These are phyloP conservation scores for Penicillium glabrum DNA, from an alignment of 2,329 filamentous ascomycete genomes.

Conservation along the genomic window DNA sequence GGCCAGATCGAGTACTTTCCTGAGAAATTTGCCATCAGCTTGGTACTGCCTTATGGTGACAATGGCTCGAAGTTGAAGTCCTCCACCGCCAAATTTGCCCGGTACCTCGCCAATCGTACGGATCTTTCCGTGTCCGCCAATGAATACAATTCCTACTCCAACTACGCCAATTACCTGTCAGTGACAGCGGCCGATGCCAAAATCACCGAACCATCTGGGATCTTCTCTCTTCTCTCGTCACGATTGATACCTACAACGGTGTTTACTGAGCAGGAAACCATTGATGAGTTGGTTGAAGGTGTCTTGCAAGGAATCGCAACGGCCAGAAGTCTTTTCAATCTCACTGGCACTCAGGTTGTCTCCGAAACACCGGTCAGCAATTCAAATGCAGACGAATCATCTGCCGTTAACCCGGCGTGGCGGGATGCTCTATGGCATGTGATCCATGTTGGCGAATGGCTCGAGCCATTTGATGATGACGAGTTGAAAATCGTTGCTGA, in stretches of 20 bases:
- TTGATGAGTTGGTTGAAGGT: not conserved
- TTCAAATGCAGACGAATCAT: not conserved
- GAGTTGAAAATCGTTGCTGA: not conserved
- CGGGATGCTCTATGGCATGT: constrained; percentile 8
- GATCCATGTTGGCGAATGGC: constrained; percentile 5
- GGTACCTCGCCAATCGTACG: not conserved
- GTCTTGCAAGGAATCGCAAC: constrained; percentile 1
- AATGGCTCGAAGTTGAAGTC: constrained; percentile 1
- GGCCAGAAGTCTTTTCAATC: not conserved
- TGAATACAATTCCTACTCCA: constrained; percentile 3
- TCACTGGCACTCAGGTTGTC: constrained; percentile 4
- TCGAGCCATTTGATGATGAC: not conserved
- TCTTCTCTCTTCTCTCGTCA: constrained; percentile 6
- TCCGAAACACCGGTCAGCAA: constrained; percentile 6
- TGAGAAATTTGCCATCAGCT: not conserved
- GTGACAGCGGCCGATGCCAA: constrained; percentile 3
- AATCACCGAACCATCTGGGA: constrained; percentile 4
- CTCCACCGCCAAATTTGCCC: not conserved
- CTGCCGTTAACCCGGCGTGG: constrained; percentile 5
- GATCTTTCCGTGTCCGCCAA: not conserved
- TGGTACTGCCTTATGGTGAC: constrained; percentile 6
- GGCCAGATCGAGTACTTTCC: constrained; percentile 10
- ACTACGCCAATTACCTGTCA: constrained; percentile 4
- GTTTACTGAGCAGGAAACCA: not conserved
- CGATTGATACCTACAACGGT: constrained; percentile 8